Evolutionary conservation across 1,139 yeast genomes (phyloP).

Genomic region (Yamadazyma atlantica): DNA sequence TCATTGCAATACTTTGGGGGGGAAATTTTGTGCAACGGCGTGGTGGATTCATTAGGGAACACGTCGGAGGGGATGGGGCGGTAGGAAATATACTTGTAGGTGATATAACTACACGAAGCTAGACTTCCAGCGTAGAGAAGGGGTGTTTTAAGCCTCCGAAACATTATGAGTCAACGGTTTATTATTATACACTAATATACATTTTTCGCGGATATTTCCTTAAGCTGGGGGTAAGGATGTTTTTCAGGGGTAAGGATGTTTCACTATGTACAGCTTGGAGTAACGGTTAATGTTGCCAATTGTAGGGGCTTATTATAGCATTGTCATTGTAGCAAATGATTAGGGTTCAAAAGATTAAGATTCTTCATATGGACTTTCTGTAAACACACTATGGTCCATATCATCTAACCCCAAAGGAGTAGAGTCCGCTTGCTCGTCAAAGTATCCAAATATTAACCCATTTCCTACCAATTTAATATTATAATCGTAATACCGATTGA

Average conservation of each 20-base stretch:
- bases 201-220: too few relatives aligned
- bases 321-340: too few relatives aligned
- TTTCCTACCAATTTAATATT: constrained; percentile 8
- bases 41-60: constrained; percentile 11
- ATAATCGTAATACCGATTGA: constrained; percentile 10
- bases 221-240: too few relatives aligned
- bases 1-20: constrained; percentile 11
- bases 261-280: too few relatives aligned
- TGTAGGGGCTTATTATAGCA: too few relatives aligned
- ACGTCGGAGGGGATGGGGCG: constrained; percentile 6
- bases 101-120: constrained; percentile 3
- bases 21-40: constrained; percentile 8
- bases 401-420: constrained; percentile 10
- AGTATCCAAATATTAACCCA: constrained; percentile 10
- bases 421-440: constrained; percentile 3
- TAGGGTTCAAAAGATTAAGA: not conserved
- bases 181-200: constrained; percentile 11
- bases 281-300: too few relatives aligned
- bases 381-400: constrained; percentile 9
- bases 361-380: not conserved
- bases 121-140: not conserved
- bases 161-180: too few relatives aligned
- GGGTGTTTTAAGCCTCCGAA: too few relatives aligned
- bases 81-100: constrained; percentile 3
- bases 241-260: too few relatives aligned